Percentiles rank a stretch among this genome's conserved stretches.
These are phyloP conservation scores for Simmondsia chinensis DNA, from an alignment of 148 eudicot genomes.

Conservation along the genomic window DNA sequence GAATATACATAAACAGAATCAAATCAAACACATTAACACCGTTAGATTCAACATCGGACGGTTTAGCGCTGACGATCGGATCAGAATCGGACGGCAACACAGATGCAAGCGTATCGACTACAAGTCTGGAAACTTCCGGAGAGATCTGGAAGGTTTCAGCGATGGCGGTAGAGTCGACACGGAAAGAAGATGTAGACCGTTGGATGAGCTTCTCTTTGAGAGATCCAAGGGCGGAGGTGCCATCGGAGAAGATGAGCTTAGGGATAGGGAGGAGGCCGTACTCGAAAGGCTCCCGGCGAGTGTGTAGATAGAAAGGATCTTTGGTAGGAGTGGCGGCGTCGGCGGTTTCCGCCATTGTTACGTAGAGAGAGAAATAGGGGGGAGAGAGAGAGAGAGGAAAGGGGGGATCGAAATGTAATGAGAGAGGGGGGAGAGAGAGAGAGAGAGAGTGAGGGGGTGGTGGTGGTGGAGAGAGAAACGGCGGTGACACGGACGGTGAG, in stretches of 20 bases:
- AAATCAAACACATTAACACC: constrained; percentile 71
- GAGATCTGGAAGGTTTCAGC: constrained; percentile 56
- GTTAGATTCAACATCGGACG: constrained; percentile 25
- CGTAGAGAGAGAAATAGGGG: constrained; percentile 6
- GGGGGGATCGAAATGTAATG: neutral
- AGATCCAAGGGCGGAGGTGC: constrained; percentile 39
- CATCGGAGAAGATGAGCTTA: constrained; percentile 83
- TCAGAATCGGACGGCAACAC: constrained; percentile 51
- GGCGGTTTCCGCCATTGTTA: constrained; percentile 26
- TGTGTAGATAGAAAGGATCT: constrained; percentile 40
- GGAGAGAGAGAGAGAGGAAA: constrained; percentile 1
- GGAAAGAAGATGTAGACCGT: constrained; percentile 13
- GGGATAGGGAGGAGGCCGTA: constrained; percentile 89
- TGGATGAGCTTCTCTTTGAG: constrained; percentile 46
- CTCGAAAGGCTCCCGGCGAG: constrained; percentile 83
- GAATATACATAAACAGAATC: constrained; percentile 67
- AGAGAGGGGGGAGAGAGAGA: constrained; percentile 1
- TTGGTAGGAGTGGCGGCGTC: constrained; percentile 12
- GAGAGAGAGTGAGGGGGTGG: neutral
- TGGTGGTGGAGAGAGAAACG: constrained; percentile 5
- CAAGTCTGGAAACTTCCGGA: constrained; percentile 47
- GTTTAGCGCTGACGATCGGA: constrained; percentile 38
- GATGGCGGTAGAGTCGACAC: constrained; percentile 33
- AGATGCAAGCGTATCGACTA: constrained; percentile 53
- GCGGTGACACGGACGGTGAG: neutral